Evolutionary conservation across 345 rosid genomes (phyloP).

Genomic region (Hypericum perforatum): DNA sequence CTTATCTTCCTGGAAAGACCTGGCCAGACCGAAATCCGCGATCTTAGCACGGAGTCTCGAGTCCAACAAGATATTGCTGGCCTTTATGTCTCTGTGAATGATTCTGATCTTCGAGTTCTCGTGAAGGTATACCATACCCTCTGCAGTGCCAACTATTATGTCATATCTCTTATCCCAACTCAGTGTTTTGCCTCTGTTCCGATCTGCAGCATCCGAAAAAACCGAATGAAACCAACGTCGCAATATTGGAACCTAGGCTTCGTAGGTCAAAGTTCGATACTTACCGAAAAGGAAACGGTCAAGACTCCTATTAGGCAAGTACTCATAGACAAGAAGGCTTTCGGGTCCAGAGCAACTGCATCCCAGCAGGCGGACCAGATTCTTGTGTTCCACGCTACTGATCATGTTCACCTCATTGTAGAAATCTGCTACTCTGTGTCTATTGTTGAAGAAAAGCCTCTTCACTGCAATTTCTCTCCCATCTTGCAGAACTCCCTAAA

Average conservation of each 20-base stretch:
- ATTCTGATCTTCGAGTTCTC: constrained; percentile 58
- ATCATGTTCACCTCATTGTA: constrained; percentile 89
- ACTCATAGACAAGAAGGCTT: constrained; percentile 90
- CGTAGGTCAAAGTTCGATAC: neutral
- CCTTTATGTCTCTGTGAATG: constrained; percentile 86
- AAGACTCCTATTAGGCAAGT: constrained; percentile 70
- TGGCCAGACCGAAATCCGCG: constrained; percentile 89
- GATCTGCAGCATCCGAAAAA: constrained; percentile 34
- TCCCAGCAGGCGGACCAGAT: constrained; percentile 80
- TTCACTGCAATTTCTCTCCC: constrained; percentile 94
- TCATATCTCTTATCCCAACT: constrained; percentile 61
- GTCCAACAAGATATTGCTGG: constrained; percentile 80
- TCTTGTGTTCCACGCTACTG: constrained; percentile 79
- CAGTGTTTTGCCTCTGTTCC: constrained; percentile 44
- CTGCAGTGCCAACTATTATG: constrained; percentile 68
- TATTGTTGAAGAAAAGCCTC: constrained; percentile 82
- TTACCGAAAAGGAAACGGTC: constrained; percentile 76
- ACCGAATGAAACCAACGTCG: neutral
- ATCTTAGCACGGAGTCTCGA: constrained; percentile 75
- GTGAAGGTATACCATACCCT: constrained; percentile 78
- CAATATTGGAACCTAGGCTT: neutral
- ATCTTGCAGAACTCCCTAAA: constrained; percentile 72
- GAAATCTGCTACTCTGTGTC: constrained; percentile 83
- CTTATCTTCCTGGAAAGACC: constrained; percentile 83
- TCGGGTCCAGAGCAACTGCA: constrained; percentile 93